Evolutionary conservation across 2,329 filamentous ascomycete genomes (phyloP).

Genomic region (Aspergillus persii): DNA sequence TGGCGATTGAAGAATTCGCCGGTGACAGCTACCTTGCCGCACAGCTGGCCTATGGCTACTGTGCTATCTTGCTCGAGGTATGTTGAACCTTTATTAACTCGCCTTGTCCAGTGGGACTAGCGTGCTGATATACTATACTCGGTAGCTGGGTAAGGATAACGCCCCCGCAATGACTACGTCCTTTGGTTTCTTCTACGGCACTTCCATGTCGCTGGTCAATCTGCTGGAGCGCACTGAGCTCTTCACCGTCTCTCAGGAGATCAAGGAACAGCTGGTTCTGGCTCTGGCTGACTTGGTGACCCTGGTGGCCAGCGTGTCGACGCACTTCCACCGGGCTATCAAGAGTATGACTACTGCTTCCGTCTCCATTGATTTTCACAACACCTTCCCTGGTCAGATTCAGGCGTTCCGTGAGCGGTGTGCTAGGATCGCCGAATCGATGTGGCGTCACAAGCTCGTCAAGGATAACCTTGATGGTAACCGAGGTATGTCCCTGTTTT

Average conservation of each 20-base stretch:
- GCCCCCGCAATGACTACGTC: slow-evolving; percentile 48
- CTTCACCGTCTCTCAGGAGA: slow-evolving; percentile 45
- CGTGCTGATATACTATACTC: too few relatives aligned
- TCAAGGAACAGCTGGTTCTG: slow-evolving; percentile 46
- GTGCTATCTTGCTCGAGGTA: slow-evolving; percentile 50
- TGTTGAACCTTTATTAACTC: neutral
- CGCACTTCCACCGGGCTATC: slow-evolving; percentile 36
- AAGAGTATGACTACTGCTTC: slow-evolving; percentile 24
- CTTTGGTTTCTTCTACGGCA: slow-evolving; percentile 54
- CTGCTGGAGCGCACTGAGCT: slow-evolving; percentile 49
- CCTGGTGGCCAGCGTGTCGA: slow-evolving; percentile 30
- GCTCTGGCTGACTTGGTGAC: slow-evolving; percentile 39
- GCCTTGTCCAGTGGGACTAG: too few relatives aligned
- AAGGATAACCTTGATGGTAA: slow-evolving; percentile 31
- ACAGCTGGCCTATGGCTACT: slow-evolving; percentile 50
- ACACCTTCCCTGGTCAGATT: slow-evolving; percentile 38
- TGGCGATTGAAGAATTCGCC: slow-evolving; percentile 36
- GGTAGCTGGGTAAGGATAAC: slow-evolving; percentile 49
- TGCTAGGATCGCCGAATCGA: slow-evolving; percentile 35
- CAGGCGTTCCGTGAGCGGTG: slow-evolving; percentile 36
- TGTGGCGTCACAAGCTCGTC: slow-evolving; percentile 41
- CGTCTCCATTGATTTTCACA: slow-evolving; percentile 38
- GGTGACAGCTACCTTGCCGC: slow-evolving; percentile 43
- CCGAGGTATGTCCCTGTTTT: slow-evolving; percentile 21
- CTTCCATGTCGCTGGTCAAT: slow-evolving; percentile 41